Conservation (phyloP, 1,139 yeast species). For the Lodderomyces parapsilosis region DNA sequence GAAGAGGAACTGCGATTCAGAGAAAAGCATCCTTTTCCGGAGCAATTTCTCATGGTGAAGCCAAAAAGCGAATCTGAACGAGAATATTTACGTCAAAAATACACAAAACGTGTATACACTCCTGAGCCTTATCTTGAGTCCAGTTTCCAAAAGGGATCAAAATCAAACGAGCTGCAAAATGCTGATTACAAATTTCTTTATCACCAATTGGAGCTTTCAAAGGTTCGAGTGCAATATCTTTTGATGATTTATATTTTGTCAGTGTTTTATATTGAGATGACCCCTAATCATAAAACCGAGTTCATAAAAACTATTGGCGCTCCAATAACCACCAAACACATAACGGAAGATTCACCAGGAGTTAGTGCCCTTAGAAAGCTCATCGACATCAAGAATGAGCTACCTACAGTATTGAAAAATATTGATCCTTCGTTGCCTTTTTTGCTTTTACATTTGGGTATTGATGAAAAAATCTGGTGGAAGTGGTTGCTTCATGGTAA, state of each 20-base stretch:
- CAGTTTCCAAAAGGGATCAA: slow-evolving; percentile 22
- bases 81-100: slow-evolving; percentile 22
- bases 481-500: slow-evolving; percentile 42
- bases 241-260: slow-evolving; percentile 34
- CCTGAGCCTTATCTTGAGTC: slow-evolving; percentile 41
- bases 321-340: slow-evolving; percentile 33
- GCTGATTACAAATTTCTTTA: slow-evolving; percentile 29
- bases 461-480: slow-evolving; percentile 41
- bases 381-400: slow-evolving; percentile 27
- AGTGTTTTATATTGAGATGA: slow-evolving; percentile 31
- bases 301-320: slow-evolving; percentile 26
- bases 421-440: slow-evolving; percentile 28
- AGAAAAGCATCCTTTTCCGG: slow-evolving; percentile 16
- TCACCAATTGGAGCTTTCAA: slow-evolving; percentile 26
- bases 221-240: slow-evolving; percentile 28
- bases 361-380: slow-evolving; percentile 25
- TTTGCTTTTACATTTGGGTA: slow-evolving; percentile 27
- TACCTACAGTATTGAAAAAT: slow-evolving; percentile 20
- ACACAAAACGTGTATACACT: slow-evolving; percentile 23
- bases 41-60: slow-evolving; percentile 18
- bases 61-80: slow-evolving; percentile 19
- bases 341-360: slow-evolving; percentile 33
- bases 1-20: slow-evolving; percentile 27
- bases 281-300: slow-evolving; percentile 21
- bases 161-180: slow-evolving; percentile 13